A percentile compares a stretch with the other conserved stretches of the same genome.
Evolutionary conservation across 2,329 filamentous ascomycete genomes (phyloP).

Genomic region (Alternaria panax): DNA sequence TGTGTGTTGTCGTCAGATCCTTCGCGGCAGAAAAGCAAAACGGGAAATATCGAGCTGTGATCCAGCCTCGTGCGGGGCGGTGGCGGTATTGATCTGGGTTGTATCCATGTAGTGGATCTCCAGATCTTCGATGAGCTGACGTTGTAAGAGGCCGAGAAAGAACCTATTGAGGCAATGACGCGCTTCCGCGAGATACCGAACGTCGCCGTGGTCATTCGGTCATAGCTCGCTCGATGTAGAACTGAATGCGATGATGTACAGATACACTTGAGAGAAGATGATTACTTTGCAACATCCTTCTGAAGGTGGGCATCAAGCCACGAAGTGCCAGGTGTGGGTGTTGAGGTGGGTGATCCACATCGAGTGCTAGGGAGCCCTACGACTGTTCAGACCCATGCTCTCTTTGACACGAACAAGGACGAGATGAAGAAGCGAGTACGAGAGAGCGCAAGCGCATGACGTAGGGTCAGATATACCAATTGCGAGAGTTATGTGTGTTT

Average conservation of each 20-base stretch:
- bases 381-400: neutral
- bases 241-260: neutral
- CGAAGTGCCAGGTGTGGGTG: neutral
- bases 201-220: neutral
- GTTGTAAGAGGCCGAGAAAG: neutral
- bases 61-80: conserved; percentile 2
- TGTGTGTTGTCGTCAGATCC: conserved; percentile 10
- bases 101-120: conserved; percentile 4
- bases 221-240: neutral
- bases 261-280: neutral
- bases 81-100: neutral
- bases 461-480: neutral
- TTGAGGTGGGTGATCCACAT: neutral
- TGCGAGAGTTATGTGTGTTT: neutral
- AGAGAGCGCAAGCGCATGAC: neutral
- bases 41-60: conserved; percentile 2
- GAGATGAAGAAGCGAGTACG: conserved; percentile 1
- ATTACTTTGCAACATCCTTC: neutral
- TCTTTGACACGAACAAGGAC: conserved; percentile 2
- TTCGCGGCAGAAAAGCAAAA: conserved; percentile 6
- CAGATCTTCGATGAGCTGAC: neutral
- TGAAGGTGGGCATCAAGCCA: neutral
- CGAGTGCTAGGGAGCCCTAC: neutral
- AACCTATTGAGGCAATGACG: conserved; percentile 6
- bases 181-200: neutral